Percentiles rank a stretch among this genome's conserved stretches.
These are phyloP conservation scores for Talaromyces funiculosus DNA, from an alignment of 2,329 filamentous ascomycete genomes.

Conservation along the genomic window DNA sequence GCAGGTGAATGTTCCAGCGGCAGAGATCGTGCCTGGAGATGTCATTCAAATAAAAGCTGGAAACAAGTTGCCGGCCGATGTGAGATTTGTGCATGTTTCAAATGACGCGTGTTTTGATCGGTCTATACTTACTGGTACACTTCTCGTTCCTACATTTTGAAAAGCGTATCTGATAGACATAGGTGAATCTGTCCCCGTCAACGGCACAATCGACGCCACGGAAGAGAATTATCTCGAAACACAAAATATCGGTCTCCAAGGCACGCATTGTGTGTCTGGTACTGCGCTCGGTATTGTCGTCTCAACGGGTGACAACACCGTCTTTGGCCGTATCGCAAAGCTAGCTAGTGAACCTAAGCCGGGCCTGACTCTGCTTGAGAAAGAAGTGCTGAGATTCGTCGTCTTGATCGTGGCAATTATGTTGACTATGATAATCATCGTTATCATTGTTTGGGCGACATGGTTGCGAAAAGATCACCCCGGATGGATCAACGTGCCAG, in stretches of 20 bases:
- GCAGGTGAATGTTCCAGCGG: constrained; percentile 46
- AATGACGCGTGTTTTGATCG: constrained; percentile 67
- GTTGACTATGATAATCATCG: constrained; percentile 39
- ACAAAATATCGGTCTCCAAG: constrained; percentile 68
- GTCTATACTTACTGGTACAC: constrained; percentile 56
- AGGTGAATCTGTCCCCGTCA: constrained; percentile 62
- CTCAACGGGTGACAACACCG: constrained; percentile 64
- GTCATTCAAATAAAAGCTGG: constrained; percentile 63
- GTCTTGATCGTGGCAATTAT: constrained; percentile 19
- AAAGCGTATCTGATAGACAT: neutral
- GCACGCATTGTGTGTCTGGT: constrained; percentile 71
- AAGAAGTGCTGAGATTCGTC: constrained; percentile 65
- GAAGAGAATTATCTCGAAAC: constrained; percentile 74
- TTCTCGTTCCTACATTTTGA: neutral
- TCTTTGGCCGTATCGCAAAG: constrained; percentile 70
- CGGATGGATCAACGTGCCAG: constrained; percentile 65
- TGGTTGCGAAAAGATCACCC: constrained; percentile 65
- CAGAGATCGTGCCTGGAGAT: constrained; percentile 66
- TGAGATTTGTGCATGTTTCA: constrained; percentile 64
- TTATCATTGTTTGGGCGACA: constrained; percentile 62
- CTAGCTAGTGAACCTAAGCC: constrained; percentile 64
- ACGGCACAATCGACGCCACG: constrained; percentile 59
- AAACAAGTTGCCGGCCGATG: constrained; percentile 68
- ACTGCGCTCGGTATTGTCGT: constrained; percentile 63
- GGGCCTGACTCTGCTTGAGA: constrained; percentile 64